Base-by-base conservation (phyloP, 2,329 filamentous ascomycete genomes). In the Talaromyces pinophilus region DNA sequence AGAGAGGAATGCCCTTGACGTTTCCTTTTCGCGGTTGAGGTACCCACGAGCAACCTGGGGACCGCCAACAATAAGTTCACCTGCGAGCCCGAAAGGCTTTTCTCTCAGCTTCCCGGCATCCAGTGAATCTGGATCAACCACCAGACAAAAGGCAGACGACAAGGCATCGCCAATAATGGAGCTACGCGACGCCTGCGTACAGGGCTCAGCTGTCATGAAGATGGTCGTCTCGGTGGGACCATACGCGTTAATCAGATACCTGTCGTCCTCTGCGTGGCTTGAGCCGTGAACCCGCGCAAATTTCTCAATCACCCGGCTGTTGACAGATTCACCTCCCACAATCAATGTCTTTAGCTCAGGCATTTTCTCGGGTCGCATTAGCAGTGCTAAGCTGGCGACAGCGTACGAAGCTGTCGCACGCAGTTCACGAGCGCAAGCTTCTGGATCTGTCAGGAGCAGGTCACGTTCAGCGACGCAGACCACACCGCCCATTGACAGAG, bases 401-500 rank as follows among this genome's bases (percentile, higher is more conserved):
- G 77, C 73, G 70, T 78, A 79, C 71, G 77, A 78, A 10, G 80
- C 72, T 11, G 76, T 78, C 5, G 77, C 78, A 64, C 66, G 70
- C 10, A 70, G 63, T 62, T 75, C 74, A 38, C 72, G 74, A 10
- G 75, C 68, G 2, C 71, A 72, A 17, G 63, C 70, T 59, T 75
- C 70, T 10, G 77, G 61, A 30, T 72, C 72, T 2, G 73, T 73
- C 57, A 79, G 65, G 1, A 71, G 78, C 10, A 78, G 59, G 6
- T 59, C 62, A 6, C 76, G 69, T 33, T 72, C 67, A 5, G 74
- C 77, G 15, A 74, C 75, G 68, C 77, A 79, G 6, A 80, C 73
- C 7, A 77, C 78, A 17, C 70, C 73, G 5, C 78, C 78, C 7
- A 65, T 71, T 40, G 72, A 72, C 4, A 89, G 76, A 0, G 87